Base-by-base conservation (phyloP, 257 asterid genomes). In the Phtheirospermum japonicum region DNA sequence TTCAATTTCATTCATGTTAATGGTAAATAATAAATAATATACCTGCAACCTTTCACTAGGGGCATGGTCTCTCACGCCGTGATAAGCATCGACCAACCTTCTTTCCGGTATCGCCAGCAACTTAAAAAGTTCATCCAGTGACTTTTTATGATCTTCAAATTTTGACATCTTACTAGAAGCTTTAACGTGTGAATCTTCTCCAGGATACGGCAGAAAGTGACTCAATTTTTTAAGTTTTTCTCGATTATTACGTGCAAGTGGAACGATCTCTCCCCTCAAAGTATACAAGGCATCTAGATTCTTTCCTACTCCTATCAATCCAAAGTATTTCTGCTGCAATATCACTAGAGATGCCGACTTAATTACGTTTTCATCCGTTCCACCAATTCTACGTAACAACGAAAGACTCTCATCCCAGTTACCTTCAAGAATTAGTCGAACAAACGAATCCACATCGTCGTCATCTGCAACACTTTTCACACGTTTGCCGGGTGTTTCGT, bases 31-130 rank as follows among this genome's bases (percentile, higher is more conserved):
- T 0, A 40, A 16, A 40, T 11, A 40, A 2, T 11, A 2, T 46
- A 46, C 52, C 19, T n/a, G 52, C 52, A 46, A n/a, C 52, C 23
- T 16, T 46, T 46, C 23, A 7, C 52, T n/a, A 46, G 52, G 52
- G 10, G 52, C 23, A 1, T 46, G 52, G 9, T 46, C 52, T 40
- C 16, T 40, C 17, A 6, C 48, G 9, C 48, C 48, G 5, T 40
- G 52, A 46, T 16, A 46, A 46, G 20, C 17, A 17, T 46, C 20
- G 9, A 46, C 52, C 52, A 46, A 46, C n/a, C 52, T 46, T 16
- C 48, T 40, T 16, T 46, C 52, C 10, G 52, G 52, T 13, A 46
- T 14, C 23, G 5, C 2, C 8, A 46, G 52, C 23, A 46, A 4
- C 52, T 46, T 46, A n/a, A 8, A 16, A 17, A 46, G 7, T 46